Percentiles rank a stretch among this genome's conserved stretches.
Evolutionary conservation across 345 rosid species (phyloP).

Genomic region (Corchorus capsularis): DNA sequence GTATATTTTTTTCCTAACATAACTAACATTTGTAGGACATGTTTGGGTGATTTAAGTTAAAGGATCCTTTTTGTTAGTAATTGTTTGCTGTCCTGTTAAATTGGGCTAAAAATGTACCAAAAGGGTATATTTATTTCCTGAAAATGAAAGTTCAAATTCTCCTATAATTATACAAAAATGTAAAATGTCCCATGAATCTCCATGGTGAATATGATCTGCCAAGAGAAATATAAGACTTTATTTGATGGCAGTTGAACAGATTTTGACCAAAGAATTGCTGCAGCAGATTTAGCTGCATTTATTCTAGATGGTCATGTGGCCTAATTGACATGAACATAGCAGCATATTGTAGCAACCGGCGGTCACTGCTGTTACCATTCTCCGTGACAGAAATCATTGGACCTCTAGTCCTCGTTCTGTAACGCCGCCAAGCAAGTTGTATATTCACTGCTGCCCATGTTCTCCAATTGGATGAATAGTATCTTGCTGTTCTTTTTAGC

Average conservation of each 20-base stretch:
- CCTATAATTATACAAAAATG: not conserved
- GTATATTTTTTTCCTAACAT: not conserved
- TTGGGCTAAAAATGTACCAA: not conserved
- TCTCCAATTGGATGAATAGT: slow-evolving; percentile 68
- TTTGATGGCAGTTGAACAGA: slow-evolving; percentile 6
- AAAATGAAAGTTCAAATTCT: not conserved
- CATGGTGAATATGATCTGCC: not conserved
- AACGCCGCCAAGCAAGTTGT: slow-evolving; percentile 58
- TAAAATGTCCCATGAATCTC: slow-evolving; percentile 4
- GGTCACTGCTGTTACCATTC: slow-evolving; percentile 31
- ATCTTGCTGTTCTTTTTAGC: slow-evolving; percentile 52
- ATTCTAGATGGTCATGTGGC: slow-evolving; percentile 73
- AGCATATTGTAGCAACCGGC: slow-evolving; percentile 47
- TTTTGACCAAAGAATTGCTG: slow-evolving; percentile 6
- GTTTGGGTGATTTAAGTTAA: not conserved
- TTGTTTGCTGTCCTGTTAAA: not conserved
- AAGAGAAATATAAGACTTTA: not conserved
- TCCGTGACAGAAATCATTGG: slow-evolving; percentile 25
- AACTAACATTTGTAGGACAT: not conserved
- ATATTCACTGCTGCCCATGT: slow-evolving; percentile 71
- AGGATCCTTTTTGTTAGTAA: no score
- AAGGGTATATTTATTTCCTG: not conserved
- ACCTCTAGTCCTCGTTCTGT: slow-evolving; percentile 43
- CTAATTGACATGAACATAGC: slow-evolving; percentile 63
- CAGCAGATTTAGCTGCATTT: not conserved